Evolutionary conservation across 1,284 basidiomycete genomes (phyloP).

Genomic region (Rhodotorula sp.): DNA sequence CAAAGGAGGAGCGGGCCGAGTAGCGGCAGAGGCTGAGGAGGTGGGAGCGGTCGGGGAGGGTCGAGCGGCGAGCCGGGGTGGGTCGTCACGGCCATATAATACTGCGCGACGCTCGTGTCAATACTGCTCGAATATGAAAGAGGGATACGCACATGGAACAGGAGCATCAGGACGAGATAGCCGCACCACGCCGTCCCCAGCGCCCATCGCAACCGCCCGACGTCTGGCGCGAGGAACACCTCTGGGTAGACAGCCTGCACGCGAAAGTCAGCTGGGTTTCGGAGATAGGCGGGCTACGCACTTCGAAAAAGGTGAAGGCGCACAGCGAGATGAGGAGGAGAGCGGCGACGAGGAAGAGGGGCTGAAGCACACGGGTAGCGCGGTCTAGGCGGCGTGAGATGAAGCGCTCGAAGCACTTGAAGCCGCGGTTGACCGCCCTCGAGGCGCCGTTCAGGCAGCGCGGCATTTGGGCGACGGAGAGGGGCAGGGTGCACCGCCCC

Average conservation of each 20-base stretch:
- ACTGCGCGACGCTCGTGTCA: constrained; percentile 13
- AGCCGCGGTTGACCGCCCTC: constrained; percentile 9
- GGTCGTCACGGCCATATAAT: constrained; percentile 43
- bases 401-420: constrained; percentile 12
- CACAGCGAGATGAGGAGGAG: constrained; percentile 69
- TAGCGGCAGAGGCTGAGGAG: not conserved
- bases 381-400: constrained; percentile 17
- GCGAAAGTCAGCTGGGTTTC: not conserved
- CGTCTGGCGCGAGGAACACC: constrained; percentile 38
- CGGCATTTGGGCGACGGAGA: not conserved
- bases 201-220: constrained; percentile 31
- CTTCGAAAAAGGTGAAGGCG: constrained; percentile 67
- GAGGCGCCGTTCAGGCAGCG: not conserved
- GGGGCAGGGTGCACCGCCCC: not conserved
- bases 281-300: not conserved
- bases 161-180: constrained; percentile 42
- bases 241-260: constrained; percentile 32
- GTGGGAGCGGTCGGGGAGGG: constrained; percentile 8
- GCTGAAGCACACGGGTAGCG: constrained; percentile 84
- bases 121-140: fast-evolving
- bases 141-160: constrained; percentile 38
- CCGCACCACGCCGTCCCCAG: constrained; percentile 33
- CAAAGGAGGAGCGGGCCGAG: constrained; percentile 3
- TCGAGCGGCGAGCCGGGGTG: constrained; percentile 33
- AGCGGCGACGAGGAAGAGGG: constrained; percentile 80